Evolutionary conservation across 1,139 yeast genomes (phyloP).

Genomic region (Lodderomyces elongisporus): DNA sequence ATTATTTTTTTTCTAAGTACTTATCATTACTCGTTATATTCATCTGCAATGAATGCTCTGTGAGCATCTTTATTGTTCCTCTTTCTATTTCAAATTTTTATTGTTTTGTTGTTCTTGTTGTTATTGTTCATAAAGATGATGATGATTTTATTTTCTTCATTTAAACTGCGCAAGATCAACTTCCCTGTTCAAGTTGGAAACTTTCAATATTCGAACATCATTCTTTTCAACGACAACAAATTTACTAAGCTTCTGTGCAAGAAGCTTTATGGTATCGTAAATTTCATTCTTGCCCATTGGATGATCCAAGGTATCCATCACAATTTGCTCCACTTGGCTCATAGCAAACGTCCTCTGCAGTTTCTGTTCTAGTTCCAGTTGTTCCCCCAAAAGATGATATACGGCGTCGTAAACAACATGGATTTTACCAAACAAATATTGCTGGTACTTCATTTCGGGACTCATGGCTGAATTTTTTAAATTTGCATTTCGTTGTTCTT

Average conservation of each 20-base stretch:
- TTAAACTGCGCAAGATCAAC: slow-evolving; percentile 17
- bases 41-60: neutral
- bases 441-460: slow-evolving; percentile 32
- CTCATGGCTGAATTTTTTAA: slow-evolving; percentile 14
- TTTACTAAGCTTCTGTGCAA: slow-evolving; percentile 16
- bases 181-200: slow-evolving; percentile 24
- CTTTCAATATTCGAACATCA: slow-evolving; percentile 24
- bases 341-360: slow-evolving; percentile 18
- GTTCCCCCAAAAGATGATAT: slow-evolving; percentile 21
- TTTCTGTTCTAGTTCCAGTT: slow-evolving; percentile 7
- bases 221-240: slow-evolving; percentile 17
- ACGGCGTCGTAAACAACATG: slow-evolving; percentile 34
- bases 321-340: slow-evolving; percentile 20
- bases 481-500: slow-evolving; percentile 28
- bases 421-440: slow-evolving; percentile 38
- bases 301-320: slow-evolving; percentile 31
- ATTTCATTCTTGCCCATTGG: slow-evolving; percentile 32
- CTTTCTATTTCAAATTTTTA: no score
- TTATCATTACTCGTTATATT: neutral
- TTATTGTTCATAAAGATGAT: neutral
- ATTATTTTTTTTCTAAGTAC: slow-evolving; percentile 1
- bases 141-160: no score
- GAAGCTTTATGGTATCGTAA: slow-evolving; percentile 21
- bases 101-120: neutral
- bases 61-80: neutral